Evolutionary conservation across 805 yeast species (phyloP), one percentile per base, ranked within the genome.

Genomic region (Scheffersomyces lignosus): DNA sequence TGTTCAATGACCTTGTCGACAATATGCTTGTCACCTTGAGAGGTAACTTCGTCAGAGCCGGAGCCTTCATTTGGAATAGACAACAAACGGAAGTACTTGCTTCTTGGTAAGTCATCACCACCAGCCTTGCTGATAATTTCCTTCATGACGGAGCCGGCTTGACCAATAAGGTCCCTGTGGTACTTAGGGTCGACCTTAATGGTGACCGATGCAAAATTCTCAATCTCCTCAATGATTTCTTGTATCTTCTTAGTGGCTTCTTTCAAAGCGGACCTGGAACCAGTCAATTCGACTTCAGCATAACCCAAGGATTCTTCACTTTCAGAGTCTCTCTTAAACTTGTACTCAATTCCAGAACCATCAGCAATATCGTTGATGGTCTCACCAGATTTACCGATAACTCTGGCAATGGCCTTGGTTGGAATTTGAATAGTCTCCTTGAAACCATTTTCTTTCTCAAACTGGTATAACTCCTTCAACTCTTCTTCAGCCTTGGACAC

Each of bases 381-480:
- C 43, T 87, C 91, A 57, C 98, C 97, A 42, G 74, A 72, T 54
- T 85, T 88, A 52, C 99, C 99, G 58, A 93, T 89, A 40, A 93
- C 81, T 56, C 88, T 75, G 15, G 96, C 75, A 41, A 91, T 75
- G n/a, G 88, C 82, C 43, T 74, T 77, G 29, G 73, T 58, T 26
- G 96, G 95, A 34, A 93, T 82, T 31, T 66, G 57, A 27, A 91
- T 58, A n/a, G 68, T 64, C 46, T 78, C 71, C 40, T 76, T 73
- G 64, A 78, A 78, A 13, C 96, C 91, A 56, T 89, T 87, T 50
- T 87, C 96, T 53, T 77, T 82, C 62, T 90, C 98, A 60, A 83
- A 93, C 48, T 84, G 83, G 48, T 87, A 71, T 44, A 95, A 73
- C 38, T 89, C 96, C 49, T 76, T 73, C 54, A 95, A 67, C 68